Evolutionary conservation across 2,329 filamentous ascomycete genomes (phyloP).

Genomic region (Paecilomyces fulvus): DNA sequence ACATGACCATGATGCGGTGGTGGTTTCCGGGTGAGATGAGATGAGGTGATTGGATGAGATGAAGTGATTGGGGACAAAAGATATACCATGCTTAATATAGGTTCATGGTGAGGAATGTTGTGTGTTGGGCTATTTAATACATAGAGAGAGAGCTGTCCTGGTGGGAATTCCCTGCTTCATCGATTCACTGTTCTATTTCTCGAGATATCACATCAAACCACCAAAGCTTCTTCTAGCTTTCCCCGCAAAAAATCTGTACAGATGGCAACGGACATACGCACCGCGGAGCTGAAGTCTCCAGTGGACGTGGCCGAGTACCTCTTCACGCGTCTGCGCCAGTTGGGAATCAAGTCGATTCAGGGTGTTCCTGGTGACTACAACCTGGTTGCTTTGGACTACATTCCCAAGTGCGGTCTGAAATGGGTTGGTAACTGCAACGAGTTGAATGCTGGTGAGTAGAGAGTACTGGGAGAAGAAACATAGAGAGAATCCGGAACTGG

Average conservation of each 20-base stretch:
- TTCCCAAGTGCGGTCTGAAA: constrained; percentile 49
- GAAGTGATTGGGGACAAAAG: no score
- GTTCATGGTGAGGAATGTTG: neutral
- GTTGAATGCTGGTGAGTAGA: constrained; percentile 52
- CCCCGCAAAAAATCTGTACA: neutral
- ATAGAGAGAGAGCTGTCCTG: neutral
- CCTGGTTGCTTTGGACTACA: constrained; percentile 58
- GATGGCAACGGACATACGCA: neutral
- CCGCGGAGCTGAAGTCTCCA: neutral
- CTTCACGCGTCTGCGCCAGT: constrained; percentile 54
- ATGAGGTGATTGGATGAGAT: neutral
- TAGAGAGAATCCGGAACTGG: no score
- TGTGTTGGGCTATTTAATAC: neutral
- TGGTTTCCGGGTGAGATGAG: neutral
- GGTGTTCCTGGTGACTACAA: constrained; percentile 68
- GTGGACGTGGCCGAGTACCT: constrained; percentile 43
- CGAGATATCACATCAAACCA: no score
- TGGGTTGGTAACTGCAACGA: constrained; percentile 65
- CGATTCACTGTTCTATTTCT: no score
- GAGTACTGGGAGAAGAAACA: neutral
- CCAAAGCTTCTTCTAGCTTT: neutral
- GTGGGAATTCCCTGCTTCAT: neutral
- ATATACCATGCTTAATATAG: neutral
- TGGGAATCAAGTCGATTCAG: constrained; percentile 58
- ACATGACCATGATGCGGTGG: neutral